phyloP scores from a whole-genome alignment of 352 stramenopile species.

The Pseudoperonospora humuli region DNA sequence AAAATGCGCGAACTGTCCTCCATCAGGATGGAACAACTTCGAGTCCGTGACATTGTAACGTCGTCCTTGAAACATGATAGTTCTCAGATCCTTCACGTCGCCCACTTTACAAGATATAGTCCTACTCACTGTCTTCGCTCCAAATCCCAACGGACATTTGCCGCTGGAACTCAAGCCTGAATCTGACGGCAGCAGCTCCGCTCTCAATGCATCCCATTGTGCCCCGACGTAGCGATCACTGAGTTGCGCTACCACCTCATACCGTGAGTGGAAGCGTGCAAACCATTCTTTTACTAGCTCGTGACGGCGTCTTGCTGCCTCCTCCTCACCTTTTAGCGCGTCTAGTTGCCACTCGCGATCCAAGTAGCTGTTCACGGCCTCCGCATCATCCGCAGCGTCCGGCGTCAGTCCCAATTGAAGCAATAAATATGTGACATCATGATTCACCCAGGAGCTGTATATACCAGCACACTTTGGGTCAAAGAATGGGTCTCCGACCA shows the following conservation, averaged over 20 bases:
- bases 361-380: constrained; percentile 28
- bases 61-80: constrained; percentile 44
- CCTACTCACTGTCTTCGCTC: constrained; percentile 23
- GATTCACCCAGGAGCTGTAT: constrained; percentile 42
- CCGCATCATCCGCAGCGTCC: constrained; percentile 22
- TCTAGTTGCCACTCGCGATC: constrained; percentile 27
- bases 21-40: constrained; percentile 33
- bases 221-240: constrained; percentile 35
- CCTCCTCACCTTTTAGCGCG: constrained; percentile 16
- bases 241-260: constrained; percentile 37
- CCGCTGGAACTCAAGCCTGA: constrained; percentile 10
- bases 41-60: constrained; percentile 49
- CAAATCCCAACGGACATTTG: constrained; percentile 61
- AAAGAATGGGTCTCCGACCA: constrained; percentile 46
- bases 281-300: constrained; percentile 50
- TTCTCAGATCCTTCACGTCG: constrained; percentile 22
- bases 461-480: constrained; percentile 18
- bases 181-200: constrained; percentile 26
- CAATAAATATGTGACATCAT: constrained; percentile 47
- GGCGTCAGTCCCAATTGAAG: constrained; percentile 28
- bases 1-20: constrained; percentile 39
- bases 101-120: constrained; percentile 12
- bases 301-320: constrained; percentile 14
- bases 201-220: constrained; percentile 37
- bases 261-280: constrained; percentile 39